These are phyloP conservation scores for Sclerospora graminicola DNA, from an alignment of 352 stramenopile species.

Conservation along the genomic window DNA sequence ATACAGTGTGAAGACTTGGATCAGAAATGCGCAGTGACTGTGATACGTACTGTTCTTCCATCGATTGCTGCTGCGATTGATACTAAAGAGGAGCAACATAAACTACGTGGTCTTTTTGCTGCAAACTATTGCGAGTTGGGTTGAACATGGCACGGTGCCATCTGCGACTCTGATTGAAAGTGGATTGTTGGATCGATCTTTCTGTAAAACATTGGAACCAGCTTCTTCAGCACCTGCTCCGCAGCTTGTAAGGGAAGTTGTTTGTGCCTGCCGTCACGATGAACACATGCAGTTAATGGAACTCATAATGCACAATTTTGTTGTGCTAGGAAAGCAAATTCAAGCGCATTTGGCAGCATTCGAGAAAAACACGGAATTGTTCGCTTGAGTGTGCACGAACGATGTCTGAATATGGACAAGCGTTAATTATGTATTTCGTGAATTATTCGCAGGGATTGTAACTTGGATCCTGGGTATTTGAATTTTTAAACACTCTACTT, in stretches of 20 bases:
- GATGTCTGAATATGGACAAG: constrained; percentile 66
- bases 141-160: constrained; percentile 56
- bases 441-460: constrained; percentile 50
- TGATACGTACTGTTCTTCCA: too few relatives aligned
- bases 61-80: constrained; percentile 52
- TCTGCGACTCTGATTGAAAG: constrained; percentile 47
- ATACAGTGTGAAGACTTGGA: constrained; percentile 55
- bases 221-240: constrained; percentile 34
- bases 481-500: too few relatives aligned
- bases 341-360: constrained; percentile 20
- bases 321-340: constrained; percentile 54
- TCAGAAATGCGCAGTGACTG: constrained; percentile 44
- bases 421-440: constrained; percentile 75
- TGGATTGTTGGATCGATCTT: constrained; percentile 44
- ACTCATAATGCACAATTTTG: constrained; percentile 67
- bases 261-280: constrained; percentile 43
- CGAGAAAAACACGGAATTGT: constrained; percentile 27
- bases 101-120: constrained; percentile 42
- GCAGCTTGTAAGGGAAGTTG: constrained; percentile 58
- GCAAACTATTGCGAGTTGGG: constrained; percentile 60
- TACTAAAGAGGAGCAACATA: constrained; percentile 31
- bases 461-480: constrained; percentile 57
- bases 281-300: constrained; percentile 65
- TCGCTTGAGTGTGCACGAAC: constrained; percentile 37
- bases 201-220: too few relatives aligned